Evolutionary conservation across 192 early-diverging fungal genomes (phyloP).

Genomic region (Coemansia furcata): DNA sequence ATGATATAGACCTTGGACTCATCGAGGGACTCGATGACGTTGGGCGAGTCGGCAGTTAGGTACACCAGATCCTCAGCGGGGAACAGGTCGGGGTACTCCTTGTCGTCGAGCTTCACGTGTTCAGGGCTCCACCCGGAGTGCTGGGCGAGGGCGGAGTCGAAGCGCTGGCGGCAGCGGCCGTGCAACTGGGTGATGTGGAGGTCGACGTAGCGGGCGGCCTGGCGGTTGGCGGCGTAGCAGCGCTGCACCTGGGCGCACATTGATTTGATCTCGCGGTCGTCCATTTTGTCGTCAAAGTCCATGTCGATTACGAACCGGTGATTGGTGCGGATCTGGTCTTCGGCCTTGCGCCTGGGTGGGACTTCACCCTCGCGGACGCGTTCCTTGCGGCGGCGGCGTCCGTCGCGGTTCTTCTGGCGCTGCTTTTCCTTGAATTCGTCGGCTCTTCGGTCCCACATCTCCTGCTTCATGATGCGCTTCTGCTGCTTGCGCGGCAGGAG

Average conservation of each 20-base stretch:
- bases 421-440: slow-evolving; percentile 51
- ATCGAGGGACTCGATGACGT: slow-evolving; percentile 66
- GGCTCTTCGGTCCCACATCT: slow-evolving; percentile 54
- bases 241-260: slow-evolving; percentile 69
- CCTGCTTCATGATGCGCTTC: slow-evolving; percentile 67
- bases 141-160: slow-evolving; percentile 44
- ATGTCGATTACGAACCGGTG: slow-evolving; percentile 76
- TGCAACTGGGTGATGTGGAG: slow-evolving; percentile 63
- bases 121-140: slow-evolving; percentile 55
- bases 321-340: slow-evolving; percentile 51
- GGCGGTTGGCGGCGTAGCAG: slow-evolving; percentile 73
- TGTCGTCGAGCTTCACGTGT: slow-evolving; percentile 24
- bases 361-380: slow-evolving; percentile 42
- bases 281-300: slow-evolving; percentile 77
- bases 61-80: slow-evolving; percentile 72
- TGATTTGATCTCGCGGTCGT: slow-evolving; percentile 68
- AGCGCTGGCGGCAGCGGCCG: slow-evolving; percentile 51
- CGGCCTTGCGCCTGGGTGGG: slow-evolving; percentile 40
- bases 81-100: slow-evolving; percentile 48
- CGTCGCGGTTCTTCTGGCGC: slow-evolving; percentile 51
- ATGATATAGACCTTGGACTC: slow-evolving; percentile 81
- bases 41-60: slow-evolving; percentile 84
- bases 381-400: slow-evolving; percentile 49
- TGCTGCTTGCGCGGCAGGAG: slow-evolving; percentile 68
- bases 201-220: slow-evolving; percentile 51